Conservation (phyloP, 768 basidiomycete genomes). For the Trametes maxima region DNA sequence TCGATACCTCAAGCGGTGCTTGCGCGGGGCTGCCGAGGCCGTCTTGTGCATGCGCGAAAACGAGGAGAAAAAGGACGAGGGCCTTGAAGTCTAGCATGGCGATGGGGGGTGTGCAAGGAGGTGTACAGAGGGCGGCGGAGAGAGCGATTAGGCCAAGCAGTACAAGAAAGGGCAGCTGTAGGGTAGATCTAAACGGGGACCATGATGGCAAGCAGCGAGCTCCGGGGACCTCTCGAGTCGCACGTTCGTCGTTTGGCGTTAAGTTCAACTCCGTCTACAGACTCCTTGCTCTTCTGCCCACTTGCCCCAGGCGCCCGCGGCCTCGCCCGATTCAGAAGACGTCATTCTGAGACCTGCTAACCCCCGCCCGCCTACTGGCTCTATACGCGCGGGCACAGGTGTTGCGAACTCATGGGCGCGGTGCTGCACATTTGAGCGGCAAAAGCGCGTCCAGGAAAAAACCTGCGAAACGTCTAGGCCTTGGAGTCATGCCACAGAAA, state of each 20-base stretch:
- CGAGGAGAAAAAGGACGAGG: constrained; percentile 30
- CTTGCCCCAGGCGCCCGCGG: not conserved
- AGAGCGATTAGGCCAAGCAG: constrained; percentile 5
- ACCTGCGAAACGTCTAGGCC: no score
- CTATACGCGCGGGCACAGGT: no score
- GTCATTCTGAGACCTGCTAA: no score
- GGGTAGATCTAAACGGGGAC: constrained; percentile 15
- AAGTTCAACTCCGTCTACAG: not conserved
- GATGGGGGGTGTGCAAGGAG: not conserved
- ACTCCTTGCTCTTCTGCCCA: not conserved
- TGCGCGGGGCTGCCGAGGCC: constrained; percentile 44
- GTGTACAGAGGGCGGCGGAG: not conserved
- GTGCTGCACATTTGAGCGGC: no score
- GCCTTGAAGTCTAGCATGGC: constrained; percentile 26
- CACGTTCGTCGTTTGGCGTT: constrained; percentile 25
- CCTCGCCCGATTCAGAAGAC: not conserved
- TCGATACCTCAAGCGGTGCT: constrained; percentile 39
- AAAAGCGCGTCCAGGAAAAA: no score
- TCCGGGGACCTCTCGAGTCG: not conserved
- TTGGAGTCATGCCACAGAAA: no score
- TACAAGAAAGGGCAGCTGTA: constrained; percentile 11
- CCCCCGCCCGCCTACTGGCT: no score
- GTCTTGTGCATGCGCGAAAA: constrained; percentile 29
- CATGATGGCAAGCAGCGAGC: not conserved
- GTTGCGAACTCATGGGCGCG: no score